phyloP scores from a whole-genome alignment of 108 stramenopile genomes.

The Fragilaria radians region DNA sequence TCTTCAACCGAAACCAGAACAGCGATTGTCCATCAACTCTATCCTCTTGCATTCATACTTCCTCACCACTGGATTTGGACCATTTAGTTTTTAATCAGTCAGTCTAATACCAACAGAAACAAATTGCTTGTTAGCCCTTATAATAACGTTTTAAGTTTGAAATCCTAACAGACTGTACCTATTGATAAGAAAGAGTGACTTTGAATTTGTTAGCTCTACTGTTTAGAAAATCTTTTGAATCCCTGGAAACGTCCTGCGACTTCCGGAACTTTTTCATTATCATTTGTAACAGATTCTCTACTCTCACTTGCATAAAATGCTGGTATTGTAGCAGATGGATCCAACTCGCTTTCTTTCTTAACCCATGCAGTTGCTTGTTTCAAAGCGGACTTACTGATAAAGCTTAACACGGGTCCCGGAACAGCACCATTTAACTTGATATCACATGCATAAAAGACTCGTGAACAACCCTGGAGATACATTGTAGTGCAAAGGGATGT shows the following conservation, averaged over 20 bases:
- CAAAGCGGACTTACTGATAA: conserved; percentile 56
- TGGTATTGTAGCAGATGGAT: conserved; percentile 19
- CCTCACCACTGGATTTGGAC: conserved; percentile 19
- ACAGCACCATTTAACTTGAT: conserved; percentile 48
- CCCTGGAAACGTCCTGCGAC: background rate
- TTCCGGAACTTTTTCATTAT: background rate
- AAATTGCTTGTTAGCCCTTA: background rate
- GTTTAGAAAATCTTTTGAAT: no score
- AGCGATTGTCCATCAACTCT: conserved; percentile 54
- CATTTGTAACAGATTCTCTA: background rate
- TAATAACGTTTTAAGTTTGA: background rate
- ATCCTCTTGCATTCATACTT: conserved; percentile 80
- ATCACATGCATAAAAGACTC: conserved; percentile 72
- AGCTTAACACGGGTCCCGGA: conserved; percentile 54
- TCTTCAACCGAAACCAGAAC: conserved; percentile 43
- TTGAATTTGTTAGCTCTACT: background rate
- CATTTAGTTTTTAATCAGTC: conserved; percentile 4
- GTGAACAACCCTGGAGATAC: conserved; percentile 20
- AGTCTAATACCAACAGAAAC: background rate
- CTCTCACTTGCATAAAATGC: conserved; percentile 4
- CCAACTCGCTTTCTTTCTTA: conserved; percentile 61
- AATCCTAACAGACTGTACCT: background rate
- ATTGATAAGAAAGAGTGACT: background rate
- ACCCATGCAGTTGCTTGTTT: conserved; percentile 66
- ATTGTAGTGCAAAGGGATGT: no score